Evolutionary conservation across 257 asterid genomes (phyloP).

Genomic region (Voacanga thouarsii): DNA sequence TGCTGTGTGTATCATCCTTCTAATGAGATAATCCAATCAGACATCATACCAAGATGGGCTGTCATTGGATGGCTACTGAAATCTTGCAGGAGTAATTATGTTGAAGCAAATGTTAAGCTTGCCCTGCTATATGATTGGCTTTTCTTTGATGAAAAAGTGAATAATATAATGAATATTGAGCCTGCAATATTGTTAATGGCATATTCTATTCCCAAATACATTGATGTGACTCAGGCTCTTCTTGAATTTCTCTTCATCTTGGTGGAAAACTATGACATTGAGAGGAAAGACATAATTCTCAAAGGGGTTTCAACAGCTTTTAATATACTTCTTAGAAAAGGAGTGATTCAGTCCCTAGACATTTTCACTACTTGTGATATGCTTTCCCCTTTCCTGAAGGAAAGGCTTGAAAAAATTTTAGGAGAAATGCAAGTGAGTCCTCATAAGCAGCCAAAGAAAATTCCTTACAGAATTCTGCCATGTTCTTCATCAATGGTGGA

Average conservation of each 20-base stretch:
- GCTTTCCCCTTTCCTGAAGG: conserved; percentile 59
- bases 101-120: conserved; percentile 72
- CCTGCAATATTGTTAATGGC: conserved; percentile 73
- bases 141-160: conserved; percentile 64
- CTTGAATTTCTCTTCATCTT: conserved; percentile 62
- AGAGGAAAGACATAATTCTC: conserved; percentile 55
- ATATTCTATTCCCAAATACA: conserved; percentile 57
- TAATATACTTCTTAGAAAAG: conserved; percentile 39
- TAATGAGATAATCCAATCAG: conserved; percentile 54
- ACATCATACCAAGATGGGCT: conserved; percentile 78
- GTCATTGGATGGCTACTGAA: conserved; percentile 70
- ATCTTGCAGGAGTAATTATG: conserved; percentile 40
- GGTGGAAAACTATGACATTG: conserved; percentile 64
- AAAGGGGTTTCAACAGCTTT: conserved; percentile 58
- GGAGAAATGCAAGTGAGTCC: conserved; percentile 14
- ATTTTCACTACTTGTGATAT: conserved; percentile 43
- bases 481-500: not conserved
- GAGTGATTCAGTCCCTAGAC: conserved; percentile 58
- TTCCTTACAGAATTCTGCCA: not conserved
- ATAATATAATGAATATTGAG: conserved; percentile 67
- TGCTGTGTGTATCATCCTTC: conserved; percentile 78
- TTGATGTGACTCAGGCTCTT: conserved; percentile 66
- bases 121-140: conserved; percentile 81
- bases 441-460: conserved; percentile 13
- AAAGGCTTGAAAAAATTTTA: conserved; percentile 48